These are phyloP conservation scores for Xylaria sp. DNA, from an alignment of 2,329 filamentous ascomycete species.

Conservation along the genomic window DNA sequence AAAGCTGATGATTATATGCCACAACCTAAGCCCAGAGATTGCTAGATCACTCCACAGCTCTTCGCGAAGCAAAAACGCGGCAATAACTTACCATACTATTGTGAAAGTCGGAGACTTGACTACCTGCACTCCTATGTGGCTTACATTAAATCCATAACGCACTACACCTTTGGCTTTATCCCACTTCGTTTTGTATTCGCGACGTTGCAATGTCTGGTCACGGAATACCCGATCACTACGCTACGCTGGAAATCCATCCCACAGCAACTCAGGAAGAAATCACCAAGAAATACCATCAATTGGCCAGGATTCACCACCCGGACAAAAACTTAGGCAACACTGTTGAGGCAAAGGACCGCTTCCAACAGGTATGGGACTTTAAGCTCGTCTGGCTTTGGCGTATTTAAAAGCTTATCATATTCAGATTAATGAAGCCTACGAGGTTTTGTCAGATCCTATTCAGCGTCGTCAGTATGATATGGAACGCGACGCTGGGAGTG, in stretches of 20 bases:
- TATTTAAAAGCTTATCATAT: background rate
- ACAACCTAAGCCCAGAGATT: too few species aligned
- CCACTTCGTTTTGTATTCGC: background rate
- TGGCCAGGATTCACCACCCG: slow-evolving; percentile 45
- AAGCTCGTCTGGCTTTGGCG: background rate
- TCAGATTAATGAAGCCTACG: slow-evolving; percentile 45
- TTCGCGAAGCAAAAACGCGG: too few species aligned
- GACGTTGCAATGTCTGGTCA: slow-evolving; percentile 33
- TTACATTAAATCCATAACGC: background rate
- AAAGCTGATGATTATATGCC: too few species aligned
- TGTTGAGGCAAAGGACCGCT: slow-evolving; percentile 41
- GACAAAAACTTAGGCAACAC: slow-evolving; percentile 44
- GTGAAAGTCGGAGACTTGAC: too few species aligned
- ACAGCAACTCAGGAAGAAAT: slow-evolving; percentile 42
- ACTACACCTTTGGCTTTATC: background rate
- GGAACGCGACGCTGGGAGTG: background rate
- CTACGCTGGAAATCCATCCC: slow-evolving; percentile 42
- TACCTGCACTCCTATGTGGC: too few species aligned
- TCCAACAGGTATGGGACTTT: slow-evolving; percentile 40
- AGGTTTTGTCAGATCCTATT: slow-evolving; percentile 41
- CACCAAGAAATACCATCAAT: slow-evolving; percentile 41
- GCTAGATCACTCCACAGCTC: too few species aligned
- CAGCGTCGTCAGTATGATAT: slow-evolving; percentile 42
- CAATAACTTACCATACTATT: too few species aligned
- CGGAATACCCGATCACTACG: slow-evolving; percentile 42